Evolutionary conservation across 2,329 filamentous ascomycete species (phyloP).

Genomic region (Fusarium sp.): DNA sequence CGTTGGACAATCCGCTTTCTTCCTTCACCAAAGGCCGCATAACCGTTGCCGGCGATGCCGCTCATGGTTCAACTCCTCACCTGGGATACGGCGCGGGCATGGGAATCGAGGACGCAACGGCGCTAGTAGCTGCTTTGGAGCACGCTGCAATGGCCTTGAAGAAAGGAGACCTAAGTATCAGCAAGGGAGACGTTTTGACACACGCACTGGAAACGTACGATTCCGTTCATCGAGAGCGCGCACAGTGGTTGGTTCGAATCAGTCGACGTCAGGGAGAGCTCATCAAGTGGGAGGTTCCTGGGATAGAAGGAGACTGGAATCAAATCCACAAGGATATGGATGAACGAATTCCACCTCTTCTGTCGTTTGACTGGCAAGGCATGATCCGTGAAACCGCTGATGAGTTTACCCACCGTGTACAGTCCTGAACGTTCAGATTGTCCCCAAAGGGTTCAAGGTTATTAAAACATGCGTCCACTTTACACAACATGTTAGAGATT

Average conservation of each 20-base stretch:
- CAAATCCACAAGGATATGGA: background rate
- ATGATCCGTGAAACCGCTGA: background rate
- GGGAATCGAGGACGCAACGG: slow-evolving; percentile 14
- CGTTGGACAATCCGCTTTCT: background rate
- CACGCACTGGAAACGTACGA: background rate
- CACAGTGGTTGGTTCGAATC: background rate
- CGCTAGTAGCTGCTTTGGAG: background rate
- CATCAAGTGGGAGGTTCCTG: background rate
- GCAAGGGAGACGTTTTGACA: background rate
- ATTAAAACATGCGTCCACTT: too few relatives aligned
- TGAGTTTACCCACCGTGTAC: background rate
- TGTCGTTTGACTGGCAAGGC: background rate
- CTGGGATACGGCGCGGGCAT: slow-evolving; percentile 21
- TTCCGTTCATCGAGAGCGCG: background rate
- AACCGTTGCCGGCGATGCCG: slow-evolving; percentile 22
- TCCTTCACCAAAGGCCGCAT: slow-evolving; percentile 1
- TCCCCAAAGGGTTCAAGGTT: too few relatives aligned
- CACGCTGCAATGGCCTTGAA: background rate
- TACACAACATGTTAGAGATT: too few relatives aligned
- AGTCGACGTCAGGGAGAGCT: background rate
- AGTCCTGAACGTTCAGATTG: background rate
- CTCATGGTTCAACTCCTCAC: slow-evolving; percentile 18
- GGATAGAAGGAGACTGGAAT: background rate
- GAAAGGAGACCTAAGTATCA: background rate
- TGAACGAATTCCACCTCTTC: background rate